Evolutionary conservation across 179 eudicot genomes (phyloP).

Genomic region (Beta lomatogona): DNA sequence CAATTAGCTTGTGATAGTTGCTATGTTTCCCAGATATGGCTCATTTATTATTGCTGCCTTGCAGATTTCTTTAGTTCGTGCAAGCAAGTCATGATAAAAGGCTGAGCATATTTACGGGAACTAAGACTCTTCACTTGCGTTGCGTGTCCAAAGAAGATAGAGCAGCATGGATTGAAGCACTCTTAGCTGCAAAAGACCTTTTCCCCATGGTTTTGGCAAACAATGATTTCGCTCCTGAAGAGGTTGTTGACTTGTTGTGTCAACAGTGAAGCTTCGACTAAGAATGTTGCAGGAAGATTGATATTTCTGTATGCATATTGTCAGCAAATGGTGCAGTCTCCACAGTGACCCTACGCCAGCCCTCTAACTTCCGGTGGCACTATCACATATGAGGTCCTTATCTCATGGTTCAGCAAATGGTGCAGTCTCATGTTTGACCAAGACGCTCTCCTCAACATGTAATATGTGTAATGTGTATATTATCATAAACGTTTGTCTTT

Average conservation of each 20-base stretch:
- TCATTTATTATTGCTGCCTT: constrained; percentile 22
- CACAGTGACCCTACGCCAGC: too few species aligned
- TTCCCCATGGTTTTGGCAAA: constrained; percentile 71
- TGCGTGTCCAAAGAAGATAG: constrained; percentile 88
- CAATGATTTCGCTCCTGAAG: constrained; percentile 67
- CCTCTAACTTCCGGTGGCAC: too few species aligned
- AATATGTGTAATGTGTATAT: too few species aligned
- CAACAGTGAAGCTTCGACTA: constrained; percentile 76
- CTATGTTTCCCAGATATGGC: constrained; percentile 15
- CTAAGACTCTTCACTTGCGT: constrained; percentile 95
- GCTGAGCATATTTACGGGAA: constrained; percentile 81
- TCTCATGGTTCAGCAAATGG: too few species aligned
- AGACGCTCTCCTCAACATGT: too few species aligned
- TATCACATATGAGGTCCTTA: too few species aligned
- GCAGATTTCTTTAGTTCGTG: constrained; percentile 94
- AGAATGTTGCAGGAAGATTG: constrained; percentile 76
- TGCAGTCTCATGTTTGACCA: too few species aligned
- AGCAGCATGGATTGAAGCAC: constrained; percentile 84
- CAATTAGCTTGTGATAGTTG: constrained; percentile 15
- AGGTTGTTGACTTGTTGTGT: constrained; percentile 78
- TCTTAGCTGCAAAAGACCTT: constrained; percentile 81
- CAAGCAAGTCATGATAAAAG: constrained; percentile 96
- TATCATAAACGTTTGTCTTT: too few species aligned
- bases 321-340: too few species aligned
- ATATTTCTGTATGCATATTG: too few species aligned